Base-by-base conservation (phyloP, 2,329 filamentous ascomycete species). In the Colletotrichum siamense region DNA sequence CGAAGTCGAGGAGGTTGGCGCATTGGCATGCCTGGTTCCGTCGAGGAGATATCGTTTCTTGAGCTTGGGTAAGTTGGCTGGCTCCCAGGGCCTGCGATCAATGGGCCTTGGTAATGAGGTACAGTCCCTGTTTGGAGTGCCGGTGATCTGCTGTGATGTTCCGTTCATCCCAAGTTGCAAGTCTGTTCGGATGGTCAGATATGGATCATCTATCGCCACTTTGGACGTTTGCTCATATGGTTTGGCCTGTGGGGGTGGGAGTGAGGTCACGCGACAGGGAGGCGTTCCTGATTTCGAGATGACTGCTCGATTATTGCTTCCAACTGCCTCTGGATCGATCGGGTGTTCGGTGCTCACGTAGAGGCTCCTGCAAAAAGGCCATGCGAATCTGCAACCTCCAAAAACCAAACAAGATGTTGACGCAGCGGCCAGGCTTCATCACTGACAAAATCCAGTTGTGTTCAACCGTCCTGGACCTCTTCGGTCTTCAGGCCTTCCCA, bases 381-480 rank as follows among this genome's bases (percentile, higher is more conserved):
- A 49, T 12, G 44, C 44, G n/a, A 12, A 49, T 2, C 44, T 49
- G 5, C 3, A 12, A 49, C 44, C 2, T 12, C 44, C 39, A 10
- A 44, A 44, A 9, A 1, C 18, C 39, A n/a, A 44, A 18, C 1
- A n/a, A 4, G 18, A 12, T 0, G 3, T n/a, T 12, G 39, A 49
- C 39, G 6, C 39, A n/a, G 39, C 18, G 9, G 9, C 9, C 0
- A 49, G 0, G 44, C 44, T 22, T 49, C 18, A 7, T 13, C 44
- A 49, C 18, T 4, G 1, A 4, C 1, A n/a, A 0, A 12, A 49
- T 4, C 13, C 3, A 10, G 44, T 5, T 13, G 44, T 22, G 18
- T 49, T 4, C 18, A 22, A 2, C 3, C 44, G 6, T 49, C 44
- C n/a, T 22, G 18, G 1, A 22, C 18, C 18, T 22, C 10, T 18